Evolutionary conservation across 2,329 filamentous ascomycete species (phyloP).

Genomic region (Arthrocladium fulminans): DNA sequence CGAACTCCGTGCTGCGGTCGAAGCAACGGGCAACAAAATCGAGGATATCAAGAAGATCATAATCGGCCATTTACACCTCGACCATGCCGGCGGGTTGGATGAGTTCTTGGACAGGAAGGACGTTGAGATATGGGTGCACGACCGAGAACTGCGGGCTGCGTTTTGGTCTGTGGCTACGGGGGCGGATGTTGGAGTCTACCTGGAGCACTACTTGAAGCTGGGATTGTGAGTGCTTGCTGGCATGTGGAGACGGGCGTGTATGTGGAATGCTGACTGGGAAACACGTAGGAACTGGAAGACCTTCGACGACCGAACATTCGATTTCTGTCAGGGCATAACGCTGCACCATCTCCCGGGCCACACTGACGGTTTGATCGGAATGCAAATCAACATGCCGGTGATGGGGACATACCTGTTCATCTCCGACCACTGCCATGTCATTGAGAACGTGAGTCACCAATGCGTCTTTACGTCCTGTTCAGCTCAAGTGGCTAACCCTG

Average conservation of each 20-base stretch:
- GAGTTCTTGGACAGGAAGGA: conserved; percentile 19
- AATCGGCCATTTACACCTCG: conserved; percentile 22
- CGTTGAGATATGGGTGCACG: conserved; percentile 22
- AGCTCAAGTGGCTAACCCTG: too few species aligned
- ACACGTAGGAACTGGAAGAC: conserved; percentile 19
- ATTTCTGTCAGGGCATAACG: conserved; percentile 23
- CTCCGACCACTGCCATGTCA: conserved; percentile 22
- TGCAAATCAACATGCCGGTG: conserved; percentile 23
- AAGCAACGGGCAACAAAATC: conserved; percentile 22
- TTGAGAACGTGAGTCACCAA: conserved; percentile 19
- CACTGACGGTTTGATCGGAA: conserved; percentile 21
- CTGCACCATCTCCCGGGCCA: conserved; percentile 21
- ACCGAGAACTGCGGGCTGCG: conserved; percentile 16
- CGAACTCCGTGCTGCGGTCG: conserved; percentile 19
- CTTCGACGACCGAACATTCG: conserved; percentile 20
- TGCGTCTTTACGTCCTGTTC: too few species aligned
- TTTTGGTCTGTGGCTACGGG: conserved; percentile 22
- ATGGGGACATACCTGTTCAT: conserved; percentile 22
- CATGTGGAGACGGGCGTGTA: conserved; percentile 8
- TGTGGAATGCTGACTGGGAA: too few species aligned
- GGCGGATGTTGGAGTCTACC: conserved; percentile 21
- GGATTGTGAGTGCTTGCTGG: conserved; percentile 12
- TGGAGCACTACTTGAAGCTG: conserved; percentile 22
- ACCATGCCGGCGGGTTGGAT: conserved; percentile 22
- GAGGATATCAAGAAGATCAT: conserved; percentile 24